Conservation (phyloP, 768 basidiomycete genomes). For the Lyophyllum shimeji region DNA sequence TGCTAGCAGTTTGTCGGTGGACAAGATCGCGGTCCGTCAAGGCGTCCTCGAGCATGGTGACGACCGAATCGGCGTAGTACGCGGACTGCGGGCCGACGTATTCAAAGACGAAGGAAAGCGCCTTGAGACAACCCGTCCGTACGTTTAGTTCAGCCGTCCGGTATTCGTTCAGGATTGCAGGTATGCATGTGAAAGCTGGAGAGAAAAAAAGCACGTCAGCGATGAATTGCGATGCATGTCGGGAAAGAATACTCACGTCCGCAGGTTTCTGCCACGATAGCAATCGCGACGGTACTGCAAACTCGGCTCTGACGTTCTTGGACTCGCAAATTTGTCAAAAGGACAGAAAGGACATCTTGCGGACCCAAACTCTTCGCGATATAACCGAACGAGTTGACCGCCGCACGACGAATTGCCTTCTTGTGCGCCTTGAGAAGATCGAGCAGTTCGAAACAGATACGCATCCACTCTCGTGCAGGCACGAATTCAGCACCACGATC, state of each 20-base stretch:
- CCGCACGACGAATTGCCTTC: constrained; percentile 97
- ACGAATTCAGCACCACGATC: constrained; percentile 99
- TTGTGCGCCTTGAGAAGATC: constrained; percentile 99
- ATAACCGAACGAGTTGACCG: constrained; percentile 99
- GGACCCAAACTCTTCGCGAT: constrained; percentile 99
- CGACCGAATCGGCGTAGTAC: constrained; percentile 95
- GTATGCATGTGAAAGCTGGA: constrained; percentile 94
- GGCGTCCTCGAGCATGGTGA: constrained; percentile 98
- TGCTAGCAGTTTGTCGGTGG: constrained; percentile 96
- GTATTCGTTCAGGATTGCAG: constrained; percentile 98
- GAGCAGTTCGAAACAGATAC: constrained; percentile 97
- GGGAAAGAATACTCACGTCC: constrained; percentile 49
- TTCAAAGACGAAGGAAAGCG: constrained; percentile 98
- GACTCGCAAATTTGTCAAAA: constrained; percentile 94
- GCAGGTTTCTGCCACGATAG: constrained; percentile 92
- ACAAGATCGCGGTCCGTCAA: constrained; percentile 98
- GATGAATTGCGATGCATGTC: background rate
- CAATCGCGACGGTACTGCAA: constrained; percentile 97
- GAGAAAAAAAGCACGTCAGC: constrained; percentile 5
- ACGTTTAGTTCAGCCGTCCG: constrained; percentile 98
- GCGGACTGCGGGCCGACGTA: constrained; percentile 97
- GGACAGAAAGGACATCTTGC: constrained; percentile 94
- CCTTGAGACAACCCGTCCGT: constrained; percentile 97
- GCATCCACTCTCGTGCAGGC: constrained; percentile 99
- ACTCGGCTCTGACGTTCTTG: constrained; percentile 99